Base-by-base conservation (phyloP, 2,329 filamentous ascomycete species). In the Colletotrichum sp. region DNA sequence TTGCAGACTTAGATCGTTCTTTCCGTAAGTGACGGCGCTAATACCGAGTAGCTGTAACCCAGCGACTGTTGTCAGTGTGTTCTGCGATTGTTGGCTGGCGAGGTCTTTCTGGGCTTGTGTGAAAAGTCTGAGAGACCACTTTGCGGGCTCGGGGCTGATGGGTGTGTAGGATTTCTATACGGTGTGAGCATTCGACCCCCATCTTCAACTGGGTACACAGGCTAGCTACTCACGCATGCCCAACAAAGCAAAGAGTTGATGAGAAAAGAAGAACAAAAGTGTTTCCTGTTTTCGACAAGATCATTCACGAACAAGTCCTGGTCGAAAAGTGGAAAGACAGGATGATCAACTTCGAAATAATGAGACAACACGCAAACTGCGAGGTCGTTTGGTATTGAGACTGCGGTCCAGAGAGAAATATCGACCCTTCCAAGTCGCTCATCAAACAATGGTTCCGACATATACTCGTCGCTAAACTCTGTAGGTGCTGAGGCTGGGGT, bases 331-430 rank as follows among this genome's bases (percentile, higher is more conserved):
- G 73, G 73, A 15, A 76, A 26, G 4, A 64, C 24, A 7, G 70
- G 36, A 26, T 76, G 63, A 26, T 76, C 69, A 24, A 69, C 49
- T 5, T 76, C 63, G 26, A 76, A 32, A 28, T 76, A 76, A 44
- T 72, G 70, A 7, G 69, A 67, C 4, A 76, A 55, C 9, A 36
- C 16, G 15, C 32, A 5, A 12, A 55, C 57, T 34, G 70, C 70
- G n/a, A 76, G 57, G 2, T 64, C 59, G 36, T 73, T 69, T 24
- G 63, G 55, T 24, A 76, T 76, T 16, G 63, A 28, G 21, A 76
- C 64, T 8, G 39, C 13, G 2, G 73, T 76, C 73, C 70, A 72
- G 7, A 44, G 5, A 21, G 52, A 7, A 6, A 76, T 36, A 18
- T 76, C 68, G 12, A 75, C 12, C 0, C 12, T 4, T 5, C 49